phyloP scores from a whole-genome alignment of 148 eudicot species.

The Vaccinium macrocarpon region DNA sequence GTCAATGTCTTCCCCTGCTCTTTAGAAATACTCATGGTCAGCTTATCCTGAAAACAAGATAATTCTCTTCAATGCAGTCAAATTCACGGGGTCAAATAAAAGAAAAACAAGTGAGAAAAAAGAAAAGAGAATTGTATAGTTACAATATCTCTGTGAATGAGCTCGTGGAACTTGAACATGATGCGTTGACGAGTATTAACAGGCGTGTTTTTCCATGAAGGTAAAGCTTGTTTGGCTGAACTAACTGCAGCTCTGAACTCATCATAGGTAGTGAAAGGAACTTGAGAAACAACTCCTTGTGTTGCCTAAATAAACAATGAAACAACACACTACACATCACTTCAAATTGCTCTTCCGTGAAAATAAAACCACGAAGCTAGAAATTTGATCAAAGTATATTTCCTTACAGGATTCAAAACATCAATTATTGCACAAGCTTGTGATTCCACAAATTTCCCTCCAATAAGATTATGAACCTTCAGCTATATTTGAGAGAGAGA shows the following conservation, averaged over 20 bases:
- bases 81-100: background rate
- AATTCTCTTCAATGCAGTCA: background rate
- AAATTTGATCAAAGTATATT: background rate
- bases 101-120: background rate
- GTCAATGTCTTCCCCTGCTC: slow-evolving; percentile 64
- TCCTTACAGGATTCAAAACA: slow-evolving; percentile 68
- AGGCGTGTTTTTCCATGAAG: slow-evolving; percentile 54
- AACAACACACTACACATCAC: background rate
- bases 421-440: slow-evolving; percentile 38
- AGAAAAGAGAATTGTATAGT: slow-evolving; percentile 4
- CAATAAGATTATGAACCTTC: slow-evolving; percentile 53
- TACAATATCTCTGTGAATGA: slow-evolving; percentile 61
- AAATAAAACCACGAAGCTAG: slow-evolving; percentile 6
- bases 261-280: slow-evolving; percentile 54
- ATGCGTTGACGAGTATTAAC: slow-evolving; percentile 49
- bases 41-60: slow-evolving; percentile 37
- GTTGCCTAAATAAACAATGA: slow-evolving; percentile 46
- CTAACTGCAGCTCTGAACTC: slow-evolving; percentile 60
- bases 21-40: slow-evolving; percentile 39
- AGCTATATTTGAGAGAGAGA: slow-evolving; percentile 8
- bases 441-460: slow-evolving; percentile 58
- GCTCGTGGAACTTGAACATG: slow-evolving; percentile 63
- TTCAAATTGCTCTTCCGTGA: background rate
- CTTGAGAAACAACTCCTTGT: slow-evolving; percentile 65
- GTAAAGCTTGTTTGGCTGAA: slow-evolving; percentile 62